These are phyloP conservation scores for Tolypocladium paradoxum DNA, from an alignment of 2,329 filamentous ascomycete species.

Conservation along the genomic window DNA sequence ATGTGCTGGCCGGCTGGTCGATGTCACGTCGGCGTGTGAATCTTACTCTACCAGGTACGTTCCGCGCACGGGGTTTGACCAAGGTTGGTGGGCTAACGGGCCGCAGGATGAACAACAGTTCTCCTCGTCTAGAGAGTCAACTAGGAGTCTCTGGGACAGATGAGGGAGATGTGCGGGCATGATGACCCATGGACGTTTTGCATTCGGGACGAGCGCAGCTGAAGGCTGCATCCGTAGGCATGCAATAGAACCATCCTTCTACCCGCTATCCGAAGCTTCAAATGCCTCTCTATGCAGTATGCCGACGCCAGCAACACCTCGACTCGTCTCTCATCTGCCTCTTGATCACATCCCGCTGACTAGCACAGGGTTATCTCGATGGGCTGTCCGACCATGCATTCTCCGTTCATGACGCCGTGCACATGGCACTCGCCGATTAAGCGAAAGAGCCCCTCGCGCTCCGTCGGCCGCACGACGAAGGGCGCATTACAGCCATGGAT, in stretches of 20 bases:
- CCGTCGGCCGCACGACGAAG: constrained; percentile 2
- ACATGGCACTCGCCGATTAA: constrained; percentile 6
- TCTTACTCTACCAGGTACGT: background rate
- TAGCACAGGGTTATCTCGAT: constrained; percentile 2
- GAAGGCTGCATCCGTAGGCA: background rate
- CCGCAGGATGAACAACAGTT: background rate
- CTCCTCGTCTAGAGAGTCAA: background rate
- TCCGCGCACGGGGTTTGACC: background rate
- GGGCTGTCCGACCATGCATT: constrained; percentile 1
- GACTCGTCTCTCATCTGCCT: background rate
- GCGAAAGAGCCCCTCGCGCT: constrained; percentile 1
- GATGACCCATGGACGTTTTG: background rate
- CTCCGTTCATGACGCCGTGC: constrained; percentile 7
- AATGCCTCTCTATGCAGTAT: no score
- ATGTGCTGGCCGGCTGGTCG: background rate
- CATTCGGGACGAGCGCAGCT: background rate
- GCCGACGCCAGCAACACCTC: background rate
- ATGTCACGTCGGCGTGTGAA: constrained; percentile 6
- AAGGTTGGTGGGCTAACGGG: background rate
- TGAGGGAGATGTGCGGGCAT: background rate
- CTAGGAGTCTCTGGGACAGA: background rate
- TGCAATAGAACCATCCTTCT: background rate
- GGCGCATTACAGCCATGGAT: constrained; percentile 6
- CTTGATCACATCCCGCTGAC: background rate
- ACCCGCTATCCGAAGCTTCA: background rate